Percentiles rank a stretch among this genome's conserved stretches.
Evolutionary conservation across 2,329 filamentous ascomycete genomes (phyloP).

Genomic region (Fusarium chuoi): DNA sequence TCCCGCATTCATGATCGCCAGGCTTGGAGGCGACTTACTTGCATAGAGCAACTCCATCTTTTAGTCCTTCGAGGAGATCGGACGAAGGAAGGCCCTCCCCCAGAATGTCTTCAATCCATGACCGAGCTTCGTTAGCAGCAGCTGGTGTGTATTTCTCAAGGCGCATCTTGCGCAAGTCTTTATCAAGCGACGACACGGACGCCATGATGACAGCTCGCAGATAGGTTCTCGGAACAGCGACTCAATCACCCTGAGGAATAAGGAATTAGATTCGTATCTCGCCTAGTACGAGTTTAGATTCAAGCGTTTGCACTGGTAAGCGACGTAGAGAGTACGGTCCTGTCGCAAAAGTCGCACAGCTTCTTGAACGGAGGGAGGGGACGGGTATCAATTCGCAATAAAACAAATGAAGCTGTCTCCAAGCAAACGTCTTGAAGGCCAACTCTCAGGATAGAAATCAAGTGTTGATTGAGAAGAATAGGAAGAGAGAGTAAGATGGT

Average conservation of each 20-base stretch:
- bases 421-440: neutral
- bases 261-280: neutral
- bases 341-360: slow-evolving; percentile 6
- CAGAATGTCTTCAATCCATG: slow-evolving; percentile 86
- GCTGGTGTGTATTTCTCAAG: slow-evolving; percentile 92
- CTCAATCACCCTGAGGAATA: neutral
- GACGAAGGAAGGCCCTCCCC: slow-evolving; percentile 76
- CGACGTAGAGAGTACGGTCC: neutral
- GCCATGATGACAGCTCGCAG: slow-evolving; percentile 70
- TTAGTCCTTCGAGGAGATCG: slow-evolving; percentile 86
- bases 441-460: slow-evolving; percentile 6
- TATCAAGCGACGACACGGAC: slow-evolving; percentile 91
- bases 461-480: slow-evolving; percentile 7
- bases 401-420: slow-evolving; percentile 8
- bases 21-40: slow-evolving; percentile 66
- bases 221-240: neutral
- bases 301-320: neutral
- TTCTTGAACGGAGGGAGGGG: neutral
- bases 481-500: slow-evolving; percentile 6
- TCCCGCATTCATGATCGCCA: slow-evolving; percentile 20
- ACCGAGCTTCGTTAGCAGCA: slow-evolving; percentile 84
- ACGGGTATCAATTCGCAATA: slow-evolving; percentile 30
- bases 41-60: slow-evolving; percentile 93
- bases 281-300: neutral
- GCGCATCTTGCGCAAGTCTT: slow-evolving; percentile 93